Conservation (phyloP, 345 rosid genomes). For the Theobroma cacao region DNA sequence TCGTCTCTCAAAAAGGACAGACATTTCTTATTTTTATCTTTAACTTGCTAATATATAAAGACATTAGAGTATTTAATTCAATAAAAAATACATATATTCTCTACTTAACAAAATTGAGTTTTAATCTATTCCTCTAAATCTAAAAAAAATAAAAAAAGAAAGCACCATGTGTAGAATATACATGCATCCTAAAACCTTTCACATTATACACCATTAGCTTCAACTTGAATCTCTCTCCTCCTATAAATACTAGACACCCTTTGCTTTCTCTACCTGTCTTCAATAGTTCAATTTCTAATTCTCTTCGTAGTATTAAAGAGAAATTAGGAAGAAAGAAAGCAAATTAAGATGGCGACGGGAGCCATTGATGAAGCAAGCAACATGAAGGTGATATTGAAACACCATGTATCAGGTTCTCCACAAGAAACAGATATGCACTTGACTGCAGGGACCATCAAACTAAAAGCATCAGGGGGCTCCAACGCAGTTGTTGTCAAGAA, state of each 20-base stretch:
- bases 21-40: no score
- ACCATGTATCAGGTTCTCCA: slow-evolving; percentile 37
- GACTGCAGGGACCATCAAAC: slow-evolving; percentile 25
- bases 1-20: no score
- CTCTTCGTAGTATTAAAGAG: not conserved
- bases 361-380: slow-evolving; percentile 27
- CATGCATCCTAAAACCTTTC: no score
- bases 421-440: slow-evolving; percentile 47
- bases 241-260: not conserved
- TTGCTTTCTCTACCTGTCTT: not conserved
- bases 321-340: not conserved
- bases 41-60: no score
- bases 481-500: slow-evolving; percentile 49
- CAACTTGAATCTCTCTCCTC: no score
- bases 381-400: slow-evolving; percentile 51
- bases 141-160: no score
- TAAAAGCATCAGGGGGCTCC: slow-evolving; percentile 21
- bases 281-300: not conserved
- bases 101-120: no score
- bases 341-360: not conserved
- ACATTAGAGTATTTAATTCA: no score
- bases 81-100: no score
- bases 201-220: no score
- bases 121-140: no score
- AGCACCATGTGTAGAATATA: no score